Evolutionary conservation across 257 asterid genomes (phyloP).

Genomic region (Penstemon davidsonii): DNA sequence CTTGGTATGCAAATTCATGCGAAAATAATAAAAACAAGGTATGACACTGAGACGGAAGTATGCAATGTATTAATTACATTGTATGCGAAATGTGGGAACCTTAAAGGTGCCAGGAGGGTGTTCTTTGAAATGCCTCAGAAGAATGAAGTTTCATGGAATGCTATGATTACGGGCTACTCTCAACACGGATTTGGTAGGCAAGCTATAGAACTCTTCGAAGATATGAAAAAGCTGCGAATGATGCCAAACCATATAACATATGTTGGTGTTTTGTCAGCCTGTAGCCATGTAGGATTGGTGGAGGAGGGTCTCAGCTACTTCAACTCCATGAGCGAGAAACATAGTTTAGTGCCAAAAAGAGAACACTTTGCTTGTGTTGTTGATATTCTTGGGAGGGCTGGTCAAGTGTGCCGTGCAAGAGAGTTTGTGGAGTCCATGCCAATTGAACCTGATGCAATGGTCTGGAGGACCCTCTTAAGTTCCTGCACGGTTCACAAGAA

Average conservation of each 20-base stretch:
- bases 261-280: slow-evolving; percentile 81
- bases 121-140: slow-evolving; percentile 61
- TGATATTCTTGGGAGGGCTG: slow-evolving; percentile 88
- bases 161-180: slow-evolving; percentile 85
- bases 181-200: slow-evolving; percentile 77
- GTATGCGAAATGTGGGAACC: slow-evolving; percentile 83
- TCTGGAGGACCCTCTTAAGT: slow-evolving; percentile 92
- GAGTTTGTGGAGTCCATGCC: slow-evolving; percentile 79
- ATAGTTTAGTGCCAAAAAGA: slow-evolving; percentile 59
- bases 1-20: slow-evolving; percentile 74
- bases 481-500: slow-evolving; percentile 81
- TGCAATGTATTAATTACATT: slow-evolving; percentile 74
- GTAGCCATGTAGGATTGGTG: slow-evolving; percentile 86
- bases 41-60: slow-evolving; percentile 60
- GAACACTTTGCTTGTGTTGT: slow-evolving; percentile 86
- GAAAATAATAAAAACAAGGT: slow-evolving; percentile 59
- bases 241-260: slow-evolving; percentile 70
- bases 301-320: slow-evolving; percentile 74
- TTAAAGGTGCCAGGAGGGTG: slow-evolving; percentile 56
- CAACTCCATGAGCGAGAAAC: slow-evolving; percentile 60
- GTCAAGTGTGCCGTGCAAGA: slow-evolving; percentile 61
- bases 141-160: slow-evolving; percentile 85
- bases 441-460: slow-evolving; percentile 76
- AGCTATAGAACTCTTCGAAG: slow-evolving; percentile 73
- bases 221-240: slow-evolving; percentile 53